Evolutionary conservation across 2,329 filamentous ascomycete genomes (phyloP).

Genomic region (Colletotrichum lentis): DNA sequence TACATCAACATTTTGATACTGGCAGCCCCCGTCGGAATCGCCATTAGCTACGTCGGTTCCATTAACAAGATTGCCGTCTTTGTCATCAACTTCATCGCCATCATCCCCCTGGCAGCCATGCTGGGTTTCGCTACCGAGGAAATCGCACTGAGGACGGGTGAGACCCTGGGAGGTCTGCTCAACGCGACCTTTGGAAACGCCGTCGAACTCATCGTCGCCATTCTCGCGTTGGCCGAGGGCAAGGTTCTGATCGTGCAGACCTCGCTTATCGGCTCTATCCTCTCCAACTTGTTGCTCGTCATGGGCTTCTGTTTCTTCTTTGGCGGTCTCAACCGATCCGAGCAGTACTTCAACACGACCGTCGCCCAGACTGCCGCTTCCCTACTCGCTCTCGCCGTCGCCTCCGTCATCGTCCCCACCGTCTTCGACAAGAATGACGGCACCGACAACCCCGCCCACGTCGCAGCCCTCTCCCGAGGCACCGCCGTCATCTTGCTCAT

Average conservation of each 20-base stretch:
- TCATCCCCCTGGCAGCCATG: constrained; percentile 87
- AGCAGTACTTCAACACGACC: constrained; percentile 91
- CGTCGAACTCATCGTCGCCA: constrained; percentile 86
- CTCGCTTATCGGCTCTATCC: constrained; percentile 87
- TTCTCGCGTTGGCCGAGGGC: constrained; percentile 78
- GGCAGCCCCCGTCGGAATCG: constrained; percentile 82
- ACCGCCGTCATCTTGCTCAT: constrained; percentile 82
- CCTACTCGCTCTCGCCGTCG: constrained; percentile 79
- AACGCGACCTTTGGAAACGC: constrained; percentile 93
- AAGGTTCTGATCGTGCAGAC: constrained; percentile 90
- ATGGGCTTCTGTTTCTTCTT: constrained; percentile 94
- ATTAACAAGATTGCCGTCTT: constrained; percentile 74
- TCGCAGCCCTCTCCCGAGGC: constrained; percentile 73
- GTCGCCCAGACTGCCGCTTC: constrained; percentile 90
- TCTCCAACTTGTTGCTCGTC: constrained; percentile 89
- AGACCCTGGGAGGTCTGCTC: constrained; percentile 85
- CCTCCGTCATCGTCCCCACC: constrained; percentile 86
- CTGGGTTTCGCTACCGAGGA: constrained; percentile 91
- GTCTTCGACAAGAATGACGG: constrained; percentile 72
- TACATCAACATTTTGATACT: constrained; percentile 88
- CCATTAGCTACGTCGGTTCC: constrained; percentile 67
- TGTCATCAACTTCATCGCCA: constrained; percentile 91
- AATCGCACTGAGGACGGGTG: constrained; percentile 80
- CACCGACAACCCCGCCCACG: constrained; percentile 53
- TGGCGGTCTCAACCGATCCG: constrained; percentile 77